Base-by-base conservation (phyloP, 2,329 filamentous ascomycete species). In the Aspergillus sclerotialis region DNA sequence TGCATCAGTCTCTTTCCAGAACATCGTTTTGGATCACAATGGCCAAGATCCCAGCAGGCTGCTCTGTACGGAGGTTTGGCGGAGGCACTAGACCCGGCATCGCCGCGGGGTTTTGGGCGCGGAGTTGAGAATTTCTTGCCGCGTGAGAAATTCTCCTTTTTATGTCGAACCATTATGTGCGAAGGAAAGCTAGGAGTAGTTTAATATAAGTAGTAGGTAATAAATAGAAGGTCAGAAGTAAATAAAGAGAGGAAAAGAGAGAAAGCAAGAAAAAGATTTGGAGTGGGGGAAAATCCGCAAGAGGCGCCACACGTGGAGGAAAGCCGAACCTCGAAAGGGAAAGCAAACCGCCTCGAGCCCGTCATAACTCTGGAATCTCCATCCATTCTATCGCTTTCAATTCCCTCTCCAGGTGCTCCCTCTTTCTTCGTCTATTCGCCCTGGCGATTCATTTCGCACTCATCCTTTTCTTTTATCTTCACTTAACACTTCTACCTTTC, bases 1-100 rank as follows among this genome's bases (percentile, higher is more conserved):
- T 82, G 81, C 76, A 98, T 94, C 21, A 98, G 75, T 44, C 86
- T 81, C 69, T 98, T 98, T 19, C 92, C 92, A 0, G 89, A 95
- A 65, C 92, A 98, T 49, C 90, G 75, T 63, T 95, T 96, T 7
- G 90, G 87, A 56, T 98, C 92, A 69, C 92, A 98, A 68, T 98
- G 92, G 42, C 89, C 90, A 21, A 98, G 73, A 56, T 98, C 92
- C 92, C 92, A 98, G 61, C 90, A 95, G 39, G 90, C 92, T 31
- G 92, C 90, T 65, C 93, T 94, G 75, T 89, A 95, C 14, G 66
- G 58, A 24, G 64, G 65, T 32, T 58, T 60, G 38, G 58, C 48
- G 34, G 53, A 53, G 24, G 39, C 49, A 43, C 48, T 50, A 28
- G 52, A 48, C 12, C 61, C 60, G 40, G 67, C 64, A 35, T 62